phyloP scores from a whole-genome alignment of 1,284 basidiomycete genomes.

The Chondrostereum purpureum region DNA sequence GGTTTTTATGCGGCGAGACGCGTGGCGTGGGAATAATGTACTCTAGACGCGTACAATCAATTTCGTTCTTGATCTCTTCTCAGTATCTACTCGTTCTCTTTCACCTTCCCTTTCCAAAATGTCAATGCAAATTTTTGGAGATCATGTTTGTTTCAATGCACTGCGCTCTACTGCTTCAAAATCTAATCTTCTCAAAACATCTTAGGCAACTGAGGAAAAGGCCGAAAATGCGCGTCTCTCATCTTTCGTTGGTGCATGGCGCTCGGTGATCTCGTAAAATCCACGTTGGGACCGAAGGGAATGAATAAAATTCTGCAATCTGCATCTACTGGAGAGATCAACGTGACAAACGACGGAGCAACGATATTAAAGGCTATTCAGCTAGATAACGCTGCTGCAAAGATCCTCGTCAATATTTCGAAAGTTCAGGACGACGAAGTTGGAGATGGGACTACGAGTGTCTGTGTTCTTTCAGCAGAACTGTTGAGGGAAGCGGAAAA shows the following conservation, averaged over 20 bases:
- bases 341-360: conserved; percentile 97
- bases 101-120: conserved; percentile 18
- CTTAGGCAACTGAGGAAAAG: conserved; percentile 90
- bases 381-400: conserved; percentile 97
- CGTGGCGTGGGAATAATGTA: too few relatives aligned
- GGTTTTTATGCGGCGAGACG: too few relatives aligned
- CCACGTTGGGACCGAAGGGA: conserved; percentile 95
- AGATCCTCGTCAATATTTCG: conserved; percentile 99
- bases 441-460: conserved; percentile 94
- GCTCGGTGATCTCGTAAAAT: conserved; percentile 96
- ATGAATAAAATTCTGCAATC: conserved; percentile 98
- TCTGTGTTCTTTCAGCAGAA: conserved; percentile 92
- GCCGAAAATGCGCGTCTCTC: conserved; percentile 99
- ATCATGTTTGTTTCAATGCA: conserved; percentile 27
- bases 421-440: conserved; percentile 99
- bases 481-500: conserved; percentile 94
- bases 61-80: background rate
- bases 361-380: conserved; percentile 97
- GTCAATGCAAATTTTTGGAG: conserved; percentile 42
- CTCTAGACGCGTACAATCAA: too few relatives aligned
- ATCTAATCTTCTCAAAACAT: conserved; percentile 11
- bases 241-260: conserved; percentile 96
- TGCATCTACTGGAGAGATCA: conserved; percentile 85
- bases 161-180: background rate
- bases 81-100: background rate